Conservation (phyloP, 352 stramenopile genomes). For the Globisporangium takayamanum region DNA sequence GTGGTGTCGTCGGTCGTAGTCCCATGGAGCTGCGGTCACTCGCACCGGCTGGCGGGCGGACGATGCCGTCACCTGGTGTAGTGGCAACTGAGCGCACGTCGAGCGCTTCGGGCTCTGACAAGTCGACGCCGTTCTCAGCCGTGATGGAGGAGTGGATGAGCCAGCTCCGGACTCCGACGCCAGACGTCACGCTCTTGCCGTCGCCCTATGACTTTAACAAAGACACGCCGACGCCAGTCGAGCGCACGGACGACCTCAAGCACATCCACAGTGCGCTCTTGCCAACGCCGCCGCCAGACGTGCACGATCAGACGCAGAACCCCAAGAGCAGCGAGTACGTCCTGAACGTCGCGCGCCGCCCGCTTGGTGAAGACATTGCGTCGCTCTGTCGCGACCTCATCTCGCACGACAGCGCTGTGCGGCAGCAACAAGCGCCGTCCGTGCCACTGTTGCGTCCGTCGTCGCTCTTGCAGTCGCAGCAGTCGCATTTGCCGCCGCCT, state of each 20-base stretch:
- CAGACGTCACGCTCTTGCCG: constrained; percentile 70
- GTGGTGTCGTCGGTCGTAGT: constrained; percentile 19
- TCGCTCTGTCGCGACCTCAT: constrained; percentile 75
- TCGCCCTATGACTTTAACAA: constrained; percentile 79
- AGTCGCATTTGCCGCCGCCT: constrained; percentile 1
- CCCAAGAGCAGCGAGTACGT: constrained; percentile 62
- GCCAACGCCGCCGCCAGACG: constrained; percentile 53
- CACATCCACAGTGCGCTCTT: constrained; percentile 72
- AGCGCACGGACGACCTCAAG: constrained; percentile 60
- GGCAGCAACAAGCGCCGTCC: background rate
- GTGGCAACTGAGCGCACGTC: background rate
- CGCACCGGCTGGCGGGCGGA: background rate
- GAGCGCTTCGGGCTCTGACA: constrained; percentile 4
- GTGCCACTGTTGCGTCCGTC: too few relatives aligned
- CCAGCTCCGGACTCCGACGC: constrained; percentile 66
- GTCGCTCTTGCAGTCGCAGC: background rate
- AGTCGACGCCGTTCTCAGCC: constrained; percentile 49
- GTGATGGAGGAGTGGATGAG: constrained; percentile 84
- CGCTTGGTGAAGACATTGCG: constrained; percentile 70
- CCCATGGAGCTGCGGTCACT: constrained; percentile 26
- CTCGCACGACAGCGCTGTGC: constrained; percentile 40
- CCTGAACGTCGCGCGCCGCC: constrained; percentile 29
- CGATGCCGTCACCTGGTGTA: constrained; percentile 1
- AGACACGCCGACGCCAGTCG: constrained; percentile 64
- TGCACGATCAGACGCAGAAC: constrained; percentile 52